These are phyloP conservation scores for Tetrahymena malaccensis DNA, from an alignment of 73 alveolate species.

Conservation along the genomic window DNA sequence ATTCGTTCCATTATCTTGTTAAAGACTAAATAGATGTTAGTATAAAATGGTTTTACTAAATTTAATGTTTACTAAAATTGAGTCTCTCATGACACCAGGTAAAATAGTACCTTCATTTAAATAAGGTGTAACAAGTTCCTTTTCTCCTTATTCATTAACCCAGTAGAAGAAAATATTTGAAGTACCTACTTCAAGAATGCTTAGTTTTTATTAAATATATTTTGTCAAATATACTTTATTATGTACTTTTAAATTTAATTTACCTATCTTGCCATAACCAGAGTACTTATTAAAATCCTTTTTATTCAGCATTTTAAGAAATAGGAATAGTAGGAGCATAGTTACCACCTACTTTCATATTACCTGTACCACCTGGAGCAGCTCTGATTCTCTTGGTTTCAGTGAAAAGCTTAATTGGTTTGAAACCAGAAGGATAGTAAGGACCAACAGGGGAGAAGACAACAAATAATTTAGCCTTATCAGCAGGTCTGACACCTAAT, in stretches of 20 bases:
- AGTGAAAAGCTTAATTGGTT: conserved; percentile 56
- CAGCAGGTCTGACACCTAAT: conserved; percentile 68
- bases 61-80: conserved; percentile 22
- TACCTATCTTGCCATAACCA: conserved; percentile 65
- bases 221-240: neutral
- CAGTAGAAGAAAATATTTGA: conserved; percentile 41
- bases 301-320: conserved; percentile 40
- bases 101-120: conserved; percentile 66
- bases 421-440: conserved; percentile 69
- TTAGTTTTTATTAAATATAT: neutral
- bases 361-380: conserved; percentile 77
- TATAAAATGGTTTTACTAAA: neutral
- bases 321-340: conserved; percentile 72
- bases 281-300: conserved; percentile 65
- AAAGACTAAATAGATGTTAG: neutral
- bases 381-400: conserved; percentile 55
- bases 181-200: conserved; percentile 26
- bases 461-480: conserved; percentile 52
- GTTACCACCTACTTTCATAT: conserved; percentile 60
- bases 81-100: conserved; percentile 65
- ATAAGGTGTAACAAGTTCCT: conserved; percentile 62
- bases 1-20: conserved; percentile 29
- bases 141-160: conserved; percentile 48
- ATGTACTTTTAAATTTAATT: conserved; percentile 32
- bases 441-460: conserved; percentile 82